Percentiles rank a stretch among this genome's conserved stretches.
Evolutionary conservation across 2,329 filamentous ascomycete genomes (phyloP).

Genomic region (Penicillium sp.): DNA sequence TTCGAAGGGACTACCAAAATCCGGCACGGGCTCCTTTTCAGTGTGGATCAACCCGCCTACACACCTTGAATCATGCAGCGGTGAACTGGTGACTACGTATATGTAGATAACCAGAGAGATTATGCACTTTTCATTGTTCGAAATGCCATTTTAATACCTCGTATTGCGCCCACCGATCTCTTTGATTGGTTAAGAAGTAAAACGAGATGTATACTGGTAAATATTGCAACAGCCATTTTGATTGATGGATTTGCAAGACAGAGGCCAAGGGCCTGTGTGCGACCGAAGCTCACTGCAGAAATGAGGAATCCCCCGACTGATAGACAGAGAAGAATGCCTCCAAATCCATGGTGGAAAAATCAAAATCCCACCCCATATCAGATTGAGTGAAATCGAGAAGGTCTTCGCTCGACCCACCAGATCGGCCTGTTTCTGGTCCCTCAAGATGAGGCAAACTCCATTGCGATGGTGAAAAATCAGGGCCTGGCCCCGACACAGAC

Average conservation of each 20-base stretch:
- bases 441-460: constrained; percentile 22
- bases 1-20: no score
- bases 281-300: neutral
- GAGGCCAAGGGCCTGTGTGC: no score
- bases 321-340: constrained; percentile 41
- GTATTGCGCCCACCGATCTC: neutral
- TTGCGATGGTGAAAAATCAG: constrained; percentile 22
- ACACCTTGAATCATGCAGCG: no score
- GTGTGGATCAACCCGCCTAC: no score
- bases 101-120: no score
- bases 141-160: neutral
- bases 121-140: neutral
- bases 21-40: no score
- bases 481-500: neutral
- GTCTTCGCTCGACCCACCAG: constrained; percentile 30
- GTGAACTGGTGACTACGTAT: no score
- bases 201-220: neutral
- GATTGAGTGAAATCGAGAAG: constrained; percentile 38
- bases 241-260: no score
- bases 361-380: constrained; percentile 42
- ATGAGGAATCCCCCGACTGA: constrained; percentile 10
- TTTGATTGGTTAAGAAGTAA: neutral
- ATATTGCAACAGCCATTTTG: no score
- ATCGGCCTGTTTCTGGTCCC: constrained; percentile 22
- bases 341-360: constrained; percentile 43